These are phyloP conservation scores for Lumnitzera littorea DNA, from an alignment of 345 rosid genomes.

Conservation along the genomic window DNA sequence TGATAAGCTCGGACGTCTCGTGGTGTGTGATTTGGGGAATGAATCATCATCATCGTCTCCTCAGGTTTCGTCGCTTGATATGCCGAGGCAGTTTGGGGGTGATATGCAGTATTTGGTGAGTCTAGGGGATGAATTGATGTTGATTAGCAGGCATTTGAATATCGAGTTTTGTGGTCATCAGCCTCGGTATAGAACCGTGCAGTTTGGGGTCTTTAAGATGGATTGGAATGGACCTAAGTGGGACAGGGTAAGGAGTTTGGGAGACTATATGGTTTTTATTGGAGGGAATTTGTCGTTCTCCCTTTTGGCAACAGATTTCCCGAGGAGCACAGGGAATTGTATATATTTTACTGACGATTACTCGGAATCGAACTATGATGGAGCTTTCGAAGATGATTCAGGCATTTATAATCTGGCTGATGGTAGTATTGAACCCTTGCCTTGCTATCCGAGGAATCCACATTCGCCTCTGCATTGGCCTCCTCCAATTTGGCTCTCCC, in stretches of 20 bases:
- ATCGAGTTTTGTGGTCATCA: conserved; percentile 13
- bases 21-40: conserved; percentile 27
- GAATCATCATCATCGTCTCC: conserved; percentile 8
- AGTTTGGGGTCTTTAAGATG: conserved; percentile 39
- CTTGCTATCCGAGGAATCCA: conserved; percentile 19
- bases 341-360: conserved; percentile 51
- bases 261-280: conserved; percentile 31
- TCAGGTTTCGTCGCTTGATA: conserved; percentile 22
- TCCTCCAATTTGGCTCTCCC: conserved; percentile 51
- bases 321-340: conserved; percentile 33
- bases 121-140: conserved; percentile 35
- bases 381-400: conserved; percentile 32
- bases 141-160: conserved; percentile 29
- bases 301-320: conserved; percentile 33
- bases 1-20: conserved; percentile 28
- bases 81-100: conserved; percentile 19
- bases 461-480: conserved; percentile 18
- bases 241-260: conserved; percentile 29
- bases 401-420: conserved; percentile 43
- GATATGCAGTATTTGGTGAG: conserved; percentile 53
- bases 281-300: conserved; percentile 46
- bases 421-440: conserved; percentile 36
- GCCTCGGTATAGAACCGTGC: conserved; percentile 26
- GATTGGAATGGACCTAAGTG: conserved; percentile 22
- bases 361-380: conserved; percentile 31